Base-by-base conservation (phyloP, 2,329 filamentous ascomycete species). In the Sarocladium strictum region DNA sequence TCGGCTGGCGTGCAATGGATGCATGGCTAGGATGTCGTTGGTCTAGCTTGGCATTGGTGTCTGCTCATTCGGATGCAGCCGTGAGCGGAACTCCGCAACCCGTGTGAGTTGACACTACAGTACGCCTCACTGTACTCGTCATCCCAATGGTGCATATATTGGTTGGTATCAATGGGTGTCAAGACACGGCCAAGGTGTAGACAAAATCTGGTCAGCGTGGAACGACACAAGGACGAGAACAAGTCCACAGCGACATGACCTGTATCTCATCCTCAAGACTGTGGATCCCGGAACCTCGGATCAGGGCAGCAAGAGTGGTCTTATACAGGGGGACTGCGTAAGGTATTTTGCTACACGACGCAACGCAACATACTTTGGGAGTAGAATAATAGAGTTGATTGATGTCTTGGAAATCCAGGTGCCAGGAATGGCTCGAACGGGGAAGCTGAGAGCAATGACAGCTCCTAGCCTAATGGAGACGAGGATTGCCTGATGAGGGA, bases 251-350 rank as follows among this genome's bases (percentile, higher is more conserved):
- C 32, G 47, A n/a, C 26, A 29, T 51, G 47, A n/a, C 9, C 29
- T 6, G 37, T 7, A 35, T n/a, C n/a, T n/a, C 26, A 35, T 10
- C 15, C 6, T 21, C 15, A 14, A 35, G 27, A 14, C 19, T 21
- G 47, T 35, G 47, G 47, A 17, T 19, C 26, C 17, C 47, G 47
- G 47, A 51, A 19, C 47, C 7, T 35, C 47, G 47, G 47, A 35
- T 19, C 17, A 17, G 33, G 47, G 47, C 47, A 33, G 47, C 27
- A 51, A 51, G 35, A 51, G 47, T 51, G 47, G 47, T 23, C 47
- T 35, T n/a, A 51, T 7, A 45, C 5, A 19, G 37, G 37, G 17
- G 17, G 17, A 19, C 7, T 7, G 15, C 17, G 37, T 7, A 9
- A n/a, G 37, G 37, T 19, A 40, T 7, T 7, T n/a, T 40, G 5